Base-by-base conservation (phyloP, 2,329 filamentous ascomycete species). In the Verruconis gallopava region DNA sequence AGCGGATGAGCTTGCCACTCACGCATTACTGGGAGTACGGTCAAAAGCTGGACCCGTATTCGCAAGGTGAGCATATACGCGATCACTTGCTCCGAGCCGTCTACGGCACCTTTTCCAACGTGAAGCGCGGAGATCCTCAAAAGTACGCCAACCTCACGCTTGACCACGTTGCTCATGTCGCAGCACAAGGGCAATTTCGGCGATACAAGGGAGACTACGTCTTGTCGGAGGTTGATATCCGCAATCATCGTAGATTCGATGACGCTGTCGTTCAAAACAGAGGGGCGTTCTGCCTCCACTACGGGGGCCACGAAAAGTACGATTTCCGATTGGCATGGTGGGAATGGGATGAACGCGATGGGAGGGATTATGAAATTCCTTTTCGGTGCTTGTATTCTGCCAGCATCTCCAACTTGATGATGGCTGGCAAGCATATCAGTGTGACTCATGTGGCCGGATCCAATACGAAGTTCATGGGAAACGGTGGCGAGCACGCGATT, bases 91-190 rank as follows among this genome's bases (percentile, higher is more conserved):
- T 48, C 1, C 44, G 46, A 3, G 48, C 48, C 2, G 44, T 49
- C n/a, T 49, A 49, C 22, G 46, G 48, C 20, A 49, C 48, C 2
- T 48, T 49, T 17, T 46, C 38, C 5, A 49, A 49, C 28, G 42
- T 49, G 38, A 49, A 49, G 44, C 41, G 47, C 9, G 17, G 13
- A 6, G 33, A n/a, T 15, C 39, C 46, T 1, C 21, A 41, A 2
- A 45, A n/a, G 5, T 48, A 49, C 33, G 42, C 48, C 36, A 49
- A 49, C 34, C 44, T 49, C 18, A 40, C 42, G 14, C 35, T 49
- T 25, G 48, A 48, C 11, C 46, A 39, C 38, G 44, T 49, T 9
- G 33, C 33, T 9, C 14, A 9, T 15, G 33, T 36, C 13, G 13
- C 33, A 14, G 33, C 6, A 14, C 33, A 36, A 19, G 33, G 33